Base-by-base conservation (phyloP, 2,329 filamentous ascomycete genomes). In the Fusarium nematophilum region DNA sequence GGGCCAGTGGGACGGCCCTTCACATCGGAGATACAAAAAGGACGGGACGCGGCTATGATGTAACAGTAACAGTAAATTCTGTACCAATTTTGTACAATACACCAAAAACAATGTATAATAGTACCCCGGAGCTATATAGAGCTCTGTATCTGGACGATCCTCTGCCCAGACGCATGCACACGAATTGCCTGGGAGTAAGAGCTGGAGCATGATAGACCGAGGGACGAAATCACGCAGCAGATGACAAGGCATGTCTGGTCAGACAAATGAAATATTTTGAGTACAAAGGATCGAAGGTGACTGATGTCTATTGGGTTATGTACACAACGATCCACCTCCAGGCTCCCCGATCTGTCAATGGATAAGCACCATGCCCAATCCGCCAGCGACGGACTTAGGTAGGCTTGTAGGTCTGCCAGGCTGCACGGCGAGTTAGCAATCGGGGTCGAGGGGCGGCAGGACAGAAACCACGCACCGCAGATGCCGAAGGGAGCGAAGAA, bases 401-500 rank as follows among this genome's bases (percentile, higher is more conserved):
- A 57, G 73, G 64, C 72, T 78, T 78, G 75, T 75, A 74, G 60
- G 74, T 76, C 68, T 78, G 76, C 78, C 79, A 86, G 70, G 78
- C 83, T 86, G 69, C 38, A 11, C 47, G 17, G 18, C 26, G 38
- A 31, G 60, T 70, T 53, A 70, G 68, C 44, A n/a, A 67, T 62
- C 44, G 40, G 37, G 31, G 21, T 45, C 51, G 53, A 34, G 9
- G 29, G 27, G 40, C 39, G 50, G 47, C 15, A 38, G 49, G 39
- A 31, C 25, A 53, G 55, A 64, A 65, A 72, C 68, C 54, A 84
- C 85, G 73, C 76, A 87, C 85, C 74, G 66, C 83, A 80, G 73
- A 90, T 85, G 72, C 81, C 84, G 76, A 90, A 88, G 66, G 88
- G 88, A 52, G 81, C 72, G 68, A 80, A 74, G 78, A 89, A 89